These are phyloP conservation scores for Chlorella ohadii DNA, from an alignment of 139 green algal species.

Conservation along the genomic window DNA sequence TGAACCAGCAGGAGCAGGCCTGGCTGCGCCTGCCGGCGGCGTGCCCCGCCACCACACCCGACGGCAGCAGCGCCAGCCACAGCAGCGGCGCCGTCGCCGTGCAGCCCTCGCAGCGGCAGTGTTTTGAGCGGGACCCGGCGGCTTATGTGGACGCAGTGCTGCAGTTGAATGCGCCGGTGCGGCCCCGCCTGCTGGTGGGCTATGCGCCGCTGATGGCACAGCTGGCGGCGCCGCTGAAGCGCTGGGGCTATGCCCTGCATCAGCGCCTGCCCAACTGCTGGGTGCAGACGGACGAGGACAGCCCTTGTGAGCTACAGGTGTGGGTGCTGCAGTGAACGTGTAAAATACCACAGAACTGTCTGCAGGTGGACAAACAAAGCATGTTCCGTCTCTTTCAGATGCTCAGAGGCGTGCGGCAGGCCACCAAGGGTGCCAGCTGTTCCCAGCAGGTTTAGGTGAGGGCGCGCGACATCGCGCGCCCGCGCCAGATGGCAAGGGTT, in stretches of 20 bases:
- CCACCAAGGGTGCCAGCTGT: too few relatives aligned
- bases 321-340: not conserved
- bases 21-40: conserved; percentile 21
- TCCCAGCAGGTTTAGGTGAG: too few relatives aligned
- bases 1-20: not conserved
- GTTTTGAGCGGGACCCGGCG: conserved; percentile 10
- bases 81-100: not conserved
- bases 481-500: too few relatives aligned
- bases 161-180: too few relatives aligned
- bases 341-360: too few relatives aligned
- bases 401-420: too few relatives aligned
- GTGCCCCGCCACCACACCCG: conserved; percentile 16
- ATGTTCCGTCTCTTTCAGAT: too few relatives aligned
- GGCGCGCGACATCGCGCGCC: too few relatives aligned
- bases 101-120: not conserved
- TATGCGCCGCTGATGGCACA: not conserved
- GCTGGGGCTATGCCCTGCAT: not conserved
- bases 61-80: not conserved
- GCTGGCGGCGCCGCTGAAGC: not conserved
- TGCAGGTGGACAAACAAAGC: too few relatives aligned
- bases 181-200: conserved; percentile 16
- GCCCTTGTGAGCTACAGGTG: conserved; percentile 25
- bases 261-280: conserved; percentile 24
- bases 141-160: conserved; percentile 3
- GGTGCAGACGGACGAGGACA: conserved; percentile 34